Evolutionary conservation across 116 monocot species (phyloP), one percentile per base, ranked within the genome.

Genomic region (Zostera marina): DNA sequence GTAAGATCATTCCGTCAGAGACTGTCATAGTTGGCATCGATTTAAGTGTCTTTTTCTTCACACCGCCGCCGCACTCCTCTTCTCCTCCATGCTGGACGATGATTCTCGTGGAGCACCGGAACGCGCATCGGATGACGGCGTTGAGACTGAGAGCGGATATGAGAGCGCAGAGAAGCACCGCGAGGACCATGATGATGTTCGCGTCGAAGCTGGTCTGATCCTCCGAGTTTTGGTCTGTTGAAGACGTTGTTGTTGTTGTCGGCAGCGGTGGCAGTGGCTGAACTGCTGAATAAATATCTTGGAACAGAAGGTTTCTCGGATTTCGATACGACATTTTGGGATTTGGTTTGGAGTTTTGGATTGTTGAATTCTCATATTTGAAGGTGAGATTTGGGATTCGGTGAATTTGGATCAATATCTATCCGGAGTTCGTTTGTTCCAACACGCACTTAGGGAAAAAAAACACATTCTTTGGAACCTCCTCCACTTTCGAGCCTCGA

Each of bases 151-250:
- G 72, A 1, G 80, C 80, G 52, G 74, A 85, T 12, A 85, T 70
- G 38, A 85, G 40, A 5, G 77, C 80, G 55, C 80, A 85, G 12
- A 85, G 72, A 22, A 85, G 80, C 14, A 80, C 72, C 47, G 80
- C 74, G 39, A 85, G 72, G 66, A 85, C 77, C 85, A 80, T 64
- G 63, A 80, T 74, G 11, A 73, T 72, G 74, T 77, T 80, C 41
- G 73, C 71, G 43, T 85, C 85, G 47, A 80, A 72, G 47, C 41
- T 53, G 56, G 42, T 22, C 13, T 58, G 32, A 32, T 32, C 32
- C 32, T 32, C 32, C 32, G 32, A 32, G 32, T 32, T 32, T 5
- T 32, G 32, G 32, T 32, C 62, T 14, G 40, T 3, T 21, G 38
- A 40, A n/a, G n/a, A n/a, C n/a, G 8, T 20, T 16, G 22, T 16